Conservation (phyloP, 805 yeast genomes). For the Wickerhamomyces rabaulensis region DNA sequence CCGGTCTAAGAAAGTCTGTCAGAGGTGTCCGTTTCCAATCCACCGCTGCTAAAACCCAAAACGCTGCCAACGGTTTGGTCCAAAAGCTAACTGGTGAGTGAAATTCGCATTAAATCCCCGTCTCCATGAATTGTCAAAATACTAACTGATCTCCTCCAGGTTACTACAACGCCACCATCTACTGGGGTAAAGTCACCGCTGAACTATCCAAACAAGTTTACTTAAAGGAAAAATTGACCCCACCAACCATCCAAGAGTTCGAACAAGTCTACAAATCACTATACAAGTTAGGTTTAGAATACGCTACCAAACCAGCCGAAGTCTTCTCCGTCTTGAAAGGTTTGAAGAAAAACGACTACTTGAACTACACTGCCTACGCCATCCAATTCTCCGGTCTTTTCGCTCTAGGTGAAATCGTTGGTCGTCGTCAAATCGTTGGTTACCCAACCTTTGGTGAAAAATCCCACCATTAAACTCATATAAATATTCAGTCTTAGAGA, state of each 20-base stretch:
- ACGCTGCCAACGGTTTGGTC: conserved; percentile 29
- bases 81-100: conserved; percentile 31
- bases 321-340: conserved; percentile 41
- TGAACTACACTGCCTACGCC: conserved; percentile 68
- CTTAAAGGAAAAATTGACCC: conserved; percentile 88
- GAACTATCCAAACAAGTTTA: conserved; percentile 61
- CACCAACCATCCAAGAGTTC: conserved; percentile 77
- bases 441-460: conserved; percentile 60
- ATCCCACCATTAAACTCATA: conserved; percentile 20
- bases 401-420: conserved; percentile 92
- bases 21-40: conserved; percentile 31
- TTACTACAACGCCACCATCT: conserved; percentile 52
- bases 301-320: conserved; percentile 57
- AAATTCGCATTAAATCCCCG: background rate
- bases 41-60: conserved; percentile 31
- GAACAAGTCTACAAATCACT: conserved; percentile 62
- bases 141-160: background rate
- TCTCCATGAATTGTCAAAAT: background rate
- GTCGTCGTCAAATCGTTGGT: conserved; percentile 91
- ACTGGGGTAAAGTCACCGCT: conserved; percentile 65
- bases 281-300: conserved; percentile 39
- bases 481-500: conserved; percentile 2
- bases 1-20: conserved; percentile 19
- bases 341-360: conserved; percentile 49
- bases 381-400: conserved; percentile 87